Base-by-base conservation (phyloP, 2,329 filamentous ascomycete genomes). In the Aspergillus arachidicola region DNA sequence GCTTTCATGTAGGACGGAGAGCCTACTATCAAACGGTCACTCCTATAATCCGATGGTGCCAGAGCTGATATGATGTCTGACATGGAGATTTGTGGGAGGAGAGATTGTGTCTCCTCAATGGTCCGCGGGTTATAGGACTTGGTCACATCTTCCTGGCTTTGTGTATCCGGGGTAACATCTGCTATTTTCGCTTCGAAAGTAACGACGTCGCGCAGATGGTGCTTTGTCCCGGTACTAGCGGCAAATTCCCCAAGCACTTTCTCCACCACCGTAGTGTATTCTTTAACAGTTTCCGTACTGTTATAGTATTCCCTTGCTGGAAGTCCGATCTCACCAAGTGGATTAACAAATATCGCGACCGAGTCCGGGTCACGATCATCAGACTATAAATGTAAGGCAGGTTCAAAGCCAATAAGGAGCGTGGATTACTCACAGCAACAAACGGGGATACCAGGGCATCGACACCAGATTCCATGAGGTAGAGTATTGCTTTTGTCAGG, bases 91-190 rank as follows among this genome's bases (percentile, higher is more conserved):
- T 86, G 81, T 1, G 89, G 88, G 0, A 85, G 76, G 26, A 90
- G 77, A 3, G 79, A 78, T 38, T 83, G 79, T 6, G 84, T 84
- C 59, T 90, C 84, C 12, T 83, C 76, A 21, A 90, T 74, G 10
- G 82, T 82, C 73, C 85, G 84, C 1, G 87, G 87, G 69, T 90
- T 91, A 75, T 91, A 91, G 67, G 85, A 87, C 79, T 89, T 86
- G 14, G 86, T 89, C 53, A 90, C 85, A 73, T 90, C 87, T 63
- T 87, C 80, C 21, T 82, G 81, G 60, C 87, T 84, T 72, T 87
- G 84, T 1, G 84, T 82, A 64, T 85, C 83, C 4, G 87, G 86
- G 5, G 86, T 86, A 41, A 84, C 82, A 57, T 82, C 79, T 4
- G 88, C 88, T 57, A 91, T 82, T 68, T 85, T 78, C 71, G 84